A percentile compares a stretch with the other conserved stretches of the same genome.
Conservation (phyloP, 768 basidiomycete genomes). For the Leccinum arenicola region DNA sequence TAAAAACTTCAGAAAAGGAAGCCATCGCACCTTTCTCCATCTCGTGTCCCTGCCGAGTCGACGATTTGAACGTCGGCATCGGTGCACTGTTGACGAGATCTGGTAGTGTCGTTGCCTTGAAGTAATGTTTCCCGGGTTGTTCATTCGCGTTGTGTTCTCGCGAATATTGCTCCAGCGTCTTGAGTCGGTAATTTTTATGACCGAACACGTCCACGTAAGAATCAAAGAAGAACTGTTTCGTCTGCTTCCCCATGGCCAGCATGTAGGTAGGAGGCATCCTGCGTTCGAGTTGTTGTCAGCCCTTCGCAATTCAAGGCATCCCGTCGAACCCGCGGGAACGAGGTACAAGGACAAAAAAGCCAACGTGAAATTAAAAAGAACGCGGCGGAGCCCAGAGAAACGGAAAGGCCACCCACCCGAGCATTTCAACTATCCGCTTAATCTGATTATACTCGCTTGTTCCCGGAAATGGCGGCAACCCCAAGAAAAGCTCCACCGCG, state of each 20-base stretch:
- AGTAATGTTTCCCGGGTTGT: constrained; percentile 98
- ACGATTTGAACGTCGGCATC: constrained; percentile 81
- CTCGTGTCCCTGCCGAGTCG: constrained; percentile 70
- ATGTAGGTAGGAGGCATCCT: constrained; percentile 90
- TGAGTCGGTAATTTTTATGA: constrained; percentile 83
- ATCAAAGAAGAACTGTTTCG: constrained; percentile 94
- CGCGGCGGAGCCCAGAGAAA: neutral
- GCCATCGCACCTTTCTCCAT: constrained; percentile 77
- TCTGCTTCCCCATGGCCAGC: constrained; percentile 96
- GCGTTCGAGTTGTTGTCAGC: constrained; percentile 8
- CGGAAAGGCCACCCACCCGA: constrained; percentile 64
- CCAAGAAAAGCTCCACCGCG: constrained; percentile 96
- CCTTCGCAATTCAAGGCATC: neutral
- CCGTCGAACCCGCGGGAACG: neutral
- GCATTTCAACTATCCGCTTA: constrained; percentile 95
- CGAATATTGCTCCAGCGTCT: constrained; percentile 92
- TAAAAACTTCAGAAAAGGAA: neutral
- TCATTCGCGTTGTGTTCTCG: constrained; percentile 94
- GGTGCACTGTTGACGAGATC: constrained; percentile 97
- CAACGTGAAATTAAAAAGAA: constrained; percentile 1
- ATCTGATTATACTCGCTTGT: constrained; percentile 99
- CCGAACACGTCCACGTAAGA: constrained; percentile 67
- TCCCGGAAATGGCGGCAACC: constrained; percentile 94
- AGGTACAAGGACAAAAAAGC: neutral
- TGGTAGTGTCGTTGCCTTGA: constrained; percentile 88